Base-by-base conservation (phyloP, 306 rosid genomes). In the Acacia crassicarpa region DNA sequence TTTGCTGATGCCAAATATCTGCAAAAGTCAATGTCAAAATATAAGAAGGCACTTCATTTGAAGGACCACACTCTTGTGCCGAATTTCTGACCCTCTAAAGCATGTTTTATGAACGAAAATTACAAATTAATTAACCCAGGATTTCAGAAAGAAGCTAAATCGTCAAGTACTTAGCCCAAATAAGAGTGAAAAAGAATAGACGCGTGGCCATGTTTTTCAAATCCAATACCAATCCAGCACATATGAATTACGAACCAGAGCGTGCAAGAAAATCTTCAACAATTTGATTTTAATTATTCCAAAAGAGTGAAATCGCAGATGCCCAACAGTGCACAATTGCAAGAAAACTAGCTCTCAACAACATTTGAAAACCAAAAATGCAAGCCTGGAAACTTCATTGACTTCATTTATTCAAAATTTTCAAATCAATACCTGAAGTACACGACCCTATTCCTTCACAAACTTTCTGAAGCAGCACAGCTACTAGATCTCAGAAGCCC, bases 401-500 rank as follows among this genome's bases (percentile, higher is more conserved):
- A 80, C 45, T 63, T 75, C 73, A 17, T 67, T 19, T 9, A 49
- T 49, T 68, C 9, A 20, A 40, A 68, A n/a, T 2, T 69, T 44
- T 17, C 51, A 84, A 73, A 53, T 78, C n/a, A 41, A 33, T 82
- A 86, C 90, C 90, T 86, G 63, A 5, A 66, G 2, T 8, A 6
- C 41, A 78, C 27, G 20, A 76, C 80, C 62, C 20, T 70, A 63
- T 67, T 68, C 71, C 85, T 84, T 83, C 80, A 54, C 73, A 81
- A 58, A 75, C 66, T 81, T 67, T 33, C 81, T 3, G 78, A 78
- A 89, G 68, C 75, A 45, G 83, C 83, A 65, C 11, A 69, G 80
- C 58, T 33, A 38, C 76, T 66, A 82, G 94, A 92, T 92, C 97
- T 90, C 86, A 61, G 8, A 81, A 44, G 61, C 85, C 19, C 80